phyloP scores from a whole-genome alignment of 2,329 filamentous ascomycete genomes.

The Pseudogymnoascus sp. region DNA sequence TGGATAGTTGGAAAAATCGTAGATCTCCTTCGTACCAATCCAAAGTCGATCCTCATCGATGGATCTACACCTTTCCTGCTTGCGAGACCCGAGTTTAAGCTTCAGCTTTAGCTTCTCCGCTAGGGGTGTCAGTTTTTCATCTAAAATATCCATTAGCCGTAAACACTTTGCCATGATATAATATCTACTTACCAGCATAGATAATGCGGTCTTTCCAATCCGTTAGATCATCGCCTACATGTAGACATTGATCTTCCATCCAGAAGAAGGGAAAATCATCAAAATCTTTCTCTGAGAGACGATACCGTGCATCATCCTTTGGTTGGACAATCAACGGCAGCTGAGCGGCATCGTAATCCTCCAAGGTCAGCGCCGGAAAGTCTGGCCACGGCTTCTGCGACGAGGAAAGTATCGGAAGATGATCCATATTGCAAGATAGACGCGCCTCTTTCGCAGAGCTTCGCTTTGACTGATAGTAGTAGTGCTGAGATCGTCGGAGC shows the following conservation, averaged over 20 bases:
- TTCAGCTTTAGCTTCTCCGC: not conserved
- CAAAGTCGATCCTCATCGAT: not conserved
- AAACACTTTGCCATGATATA: not conserved
- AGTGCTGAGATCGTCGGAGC: not conserved
- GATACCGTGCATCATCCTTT: not conserved
- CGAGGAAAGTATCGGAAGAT: not conserved
- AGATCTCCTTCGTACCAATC: not conserved
- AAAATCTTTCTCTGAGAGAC: not conserved
- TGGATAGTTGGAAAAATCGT: slow-evolving; percentile 4
- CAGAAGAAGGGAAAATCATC: not conserved
- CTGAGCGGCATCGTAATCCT: not conserved
- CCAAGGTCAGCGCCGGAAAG: slow-evolving; percentile 3
- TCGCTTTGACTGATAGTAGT: not conserved
- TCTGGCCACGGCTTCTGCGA: not conserved
- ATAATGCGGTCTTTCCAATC: not conserved
- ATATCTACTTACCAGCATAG: not conserved
- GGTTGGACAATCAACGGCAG: not conserved
- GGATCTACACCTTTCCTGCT: not conserved
- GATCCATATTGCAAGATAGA: not conserved
- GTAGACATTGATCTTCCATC: not conserved
- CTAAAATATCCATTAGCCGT: not conserved
- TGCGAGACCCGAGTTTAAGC: not conserved
- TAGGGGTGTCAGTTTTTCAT: not conserved
- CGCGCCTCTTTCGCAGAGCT: not conserved
- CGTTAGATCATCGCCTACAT: not conserved